Evolutionary conservation across 2,329 filamentous ascomycete genomes (phyloP).

Genomic region (Myotisia sp.): DNA sequence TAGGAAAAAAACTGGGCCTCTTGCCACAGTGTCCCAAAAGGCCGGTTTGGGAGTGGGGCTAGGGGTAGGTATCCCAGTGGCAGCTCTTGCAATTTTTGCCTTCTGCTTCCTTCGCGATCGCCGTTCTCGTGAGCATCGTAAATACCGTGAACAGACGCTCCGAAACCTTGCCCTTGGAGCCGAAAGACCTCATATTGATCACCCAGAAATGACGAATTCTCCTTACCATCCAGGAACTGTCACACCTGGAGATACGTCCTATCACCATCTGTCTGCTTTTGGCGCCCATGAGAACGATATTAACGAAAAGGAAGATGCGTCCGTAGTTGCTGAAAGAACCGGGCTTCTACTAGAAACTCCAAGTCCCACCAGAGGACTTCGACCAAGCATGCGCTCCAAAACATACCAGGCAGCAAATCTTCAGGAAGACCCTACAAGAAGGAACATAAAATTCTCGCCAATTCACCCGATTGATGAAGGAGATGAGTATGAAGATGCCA

Average conservation of each 20-base stretch:
- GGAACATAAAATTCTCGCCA: slow-evolving; percentile 36
- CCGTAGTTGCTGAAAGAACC: slow-evolving; percentile 27
- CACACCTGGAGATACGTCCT: not conserved
- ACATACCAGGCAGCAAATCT: slow-evolving; percentile 28
- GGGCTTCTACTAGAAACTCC: slow-evolving; percentile 29
- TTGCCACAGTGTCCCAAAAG: slow-evolving; percentile 28
- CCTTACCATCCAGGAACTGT: not conserved
- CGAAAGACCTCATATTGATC: slow-evolving; percentile 32
- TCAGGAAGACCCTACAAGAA: slow-evolving; percentile 36
- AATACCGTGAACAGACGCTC: slow-evolving; percentile 40
- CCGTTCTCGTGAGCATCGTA: slow-evolving; percentile 20
- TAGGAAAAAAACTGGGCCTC: slow-evolving; percentile 12
- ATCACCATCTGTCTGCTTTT: too few relatives aligned
- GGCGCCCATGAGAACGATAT: slow-evolving; percentile 14
- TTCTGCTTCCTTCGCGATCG: slow-evolving; percentile 40
- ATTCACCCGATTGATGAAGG: slow-evolving; percentile 51
- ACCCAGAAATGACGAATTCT: too few relatives aligned
- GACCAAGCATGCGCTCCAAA: slow-evolving; percentile 26
- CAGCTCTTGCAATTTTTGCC: slow-evolving; percentile 35
- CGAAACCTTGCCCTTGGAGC: slow-evolving; percentile 38
- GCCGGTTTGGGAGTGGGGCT: slow-evolving; percentile 52
- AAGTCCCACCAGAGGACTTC: slow-evolving; percentile 26
- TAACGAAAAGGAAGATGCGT: slow-evolving; percentile 18
- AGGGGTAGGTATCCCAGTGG: slow-evolving; percentile 46
- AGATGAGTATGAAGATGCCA: slow-evolving; percentile 43